Conservation (phyloP, 306 rosid genomes). For the Pyrus pyrifolia region DNA sequence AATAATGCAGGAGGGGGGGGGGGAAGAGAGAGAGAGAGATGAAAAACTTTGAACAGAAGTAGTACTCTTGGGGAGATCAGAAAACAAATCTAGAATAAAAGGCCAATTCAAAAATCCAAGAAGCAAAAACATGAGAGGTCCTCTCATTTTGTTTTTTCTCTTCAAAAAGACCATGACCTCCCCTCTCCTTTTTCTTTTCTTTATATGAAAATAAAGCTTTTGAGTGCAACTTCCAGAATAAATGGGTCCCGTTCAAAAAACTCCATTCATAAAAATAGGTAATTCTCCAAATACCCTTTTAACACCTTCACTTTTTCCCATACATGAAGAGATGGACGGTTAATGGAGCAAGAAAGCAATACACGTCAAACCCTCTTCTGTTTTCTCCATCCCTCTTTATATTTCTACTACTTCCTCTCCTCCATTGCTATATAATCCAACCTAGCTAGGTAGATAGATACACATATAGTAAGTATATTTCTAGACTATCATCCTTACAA, state of each 20-base stretch:
- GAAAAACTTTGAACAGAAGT: conserved; percentile 12
- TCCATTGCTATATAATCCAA: conserved; percentile 7
- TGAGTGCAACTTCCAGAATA: conserved; percentile 14
- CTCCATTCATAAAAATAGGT: conserved; percentile 15
- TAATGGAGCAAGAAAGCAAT: conserved; percentile 36
- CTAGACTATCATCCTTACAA: conserved; percentile 1
- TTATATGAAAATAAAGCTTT: conserved; percentile 2
- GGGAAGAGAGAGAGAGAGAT: neutral
- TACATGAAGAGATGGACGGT: conserved; percentile 44
- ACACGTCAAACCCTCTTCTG: conserved; percentile 7
- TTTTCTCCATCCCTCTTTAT: conserved; percentile 2
- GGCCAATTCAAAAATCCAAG: conserved; percentile 22
- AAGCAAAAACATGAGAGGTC: conserved; percentile 7
- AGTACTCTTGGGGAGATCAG: conserved; percentile 14
- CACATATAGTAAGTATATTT: neutral
- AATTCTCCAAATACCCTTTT: conserved; percentile 43
- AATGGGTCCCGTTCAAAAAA: conserved; percentile 14
- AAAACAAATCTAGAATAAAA: conserved; percentile 24
- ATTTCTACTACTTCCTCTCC: conserved; percentile 11
- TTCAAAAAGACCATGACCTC: neutral
- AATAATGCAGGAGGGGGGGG: conserved; percentile 13
- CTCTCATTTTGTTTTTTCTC: conserved; percentile 7
- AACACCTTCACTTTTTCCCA: conserved; percentile 31
- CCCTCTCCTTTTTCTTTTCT: neutral
- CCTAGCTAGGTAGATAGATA: neutral